A percentile compares a stretch with the other conserved stretches of the same genome.
These are phyloP conservation scores for Physcomitrellopsis africana DNA, from an alignment of 225 moss, liverwort and hornwort species.

Conservation along the genomic window DNA sequence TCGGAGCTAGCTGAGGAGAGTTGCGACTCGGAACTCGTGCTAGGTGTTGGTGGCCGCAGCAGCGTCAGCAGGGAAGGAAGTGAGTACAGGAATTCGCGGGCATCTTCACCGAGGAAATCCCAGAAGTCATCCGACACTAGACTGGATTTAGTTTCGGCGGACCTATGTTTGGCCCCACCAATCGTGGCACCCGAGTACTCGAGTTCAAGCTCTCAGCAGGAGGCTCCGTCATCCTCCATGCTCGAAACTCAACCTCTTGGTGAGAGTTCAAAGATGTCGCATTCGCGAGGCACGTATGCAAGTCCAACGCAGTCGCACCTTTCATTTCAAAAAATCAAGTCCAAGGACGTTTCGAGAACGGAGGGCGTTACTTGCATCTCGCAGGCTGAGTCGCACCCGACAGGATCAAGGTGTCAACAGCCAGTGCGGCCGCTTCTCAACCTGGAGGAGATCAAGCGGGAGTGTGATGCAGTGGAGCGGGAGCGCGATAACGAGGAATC, in stretches of 20 bases:
- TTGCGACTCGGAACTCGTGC: conserved; percentile 62
- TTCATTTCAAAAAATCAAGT: conserved; percentile 52
- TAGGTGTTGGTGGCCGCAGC: conserved; percentile 54
- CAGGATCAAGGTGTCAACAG: conserved; percentile 47
- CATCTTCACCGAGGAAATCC: conserved; percentile 51
- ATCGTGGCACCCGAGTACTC: conserved; percentile 47
- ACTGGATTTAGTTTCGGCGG: conserved; percentile 47
- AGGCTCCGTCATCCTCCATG: conserved; percentile 35
- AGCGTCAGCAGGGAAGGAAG: conserved; percentile 51
- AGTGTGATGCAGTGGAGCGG: conserved; percentile 60
- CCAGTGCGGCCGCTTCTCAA: conserved; percentile 55
- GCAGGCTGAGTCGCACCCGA: conserved; percentile 41
- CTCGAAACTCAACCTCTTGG: conserved; percentile 4
- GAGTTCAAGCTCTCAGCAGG: conserved; percentile 56
- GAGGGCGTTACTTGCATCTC: conserved; percentile 41
- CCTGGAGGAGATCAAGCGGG: conserved; percentile 60
- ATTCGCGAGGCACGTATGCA: conserved; percentile 31
- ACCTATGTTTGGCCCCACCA: conserved; percentile 54
- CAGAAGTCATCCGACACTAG: conserved; percentile 35
- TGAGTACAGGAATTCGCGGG: conserved; percentile 55
- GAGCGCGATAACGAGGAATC: conserved; percentile 44
- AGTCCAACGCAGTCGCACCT: conserved; percentile 56
- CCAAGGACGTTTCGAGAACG: conserved; percentile 36
- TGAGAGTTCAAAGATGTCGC: conserved; percentile 35
- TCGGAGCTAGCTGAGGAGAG: conserved; percentile 56